These are phyloP conservation scores for Wickerhamiella qilinensis DNA, from an alignment of 805 yeast species.

Conservation along the genomic window DNA sequence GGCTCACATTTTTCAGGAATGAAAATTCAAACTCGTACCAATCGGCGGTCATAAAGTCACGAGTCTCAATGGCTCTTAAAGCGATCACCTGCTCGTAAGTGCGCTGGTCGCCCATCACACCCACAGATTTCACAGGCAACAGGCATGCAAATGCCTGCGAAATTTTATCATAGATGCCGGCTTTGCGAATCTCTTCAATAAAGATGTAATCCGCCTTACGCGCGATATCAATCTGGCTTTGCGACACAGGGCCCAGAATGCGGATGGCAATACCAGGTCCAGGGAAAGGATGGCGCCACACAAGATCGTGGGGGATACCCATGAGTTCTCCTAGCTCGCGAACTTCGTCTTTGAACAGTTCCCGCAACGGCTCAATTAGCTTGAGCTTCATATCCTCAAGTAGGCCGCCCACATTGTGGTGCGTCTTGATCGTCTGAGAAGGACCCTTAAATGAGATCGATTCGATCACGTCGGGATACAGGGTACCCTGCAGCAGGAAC, in stretches of 20 bases:
- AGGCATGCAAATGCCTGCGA: conserved; percentile 97
- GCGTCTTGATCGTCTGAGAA: conserved; percentile 97
- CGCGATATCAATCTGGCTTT: conserved; percentile 85
- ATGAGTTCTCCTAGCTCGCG: conserved; percentile 87
- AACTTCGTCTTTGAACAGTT: conserved; percentile 96
- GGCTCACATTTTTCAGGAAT: conserved; percentile 82
- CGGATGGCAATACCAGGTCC: conserved; percentile 99
- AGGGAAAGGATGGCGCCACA: conserved; percentile 99
- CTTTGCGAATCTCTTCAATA: conserved; percentile 87
- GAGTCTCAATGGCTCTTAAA: conserved; percentile 92
- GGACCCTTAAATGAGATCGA: conserved; percentile 99
- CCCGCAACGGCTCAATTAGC: conserved; percentile 96
- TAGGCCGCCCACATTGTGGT: conserved; percentile 97
- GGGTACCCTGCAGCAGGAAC: conserved; percentile 87
- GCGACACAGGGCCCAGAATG: conserved; percentile 92
- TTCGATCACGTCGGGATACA: conserved; percentile 97
- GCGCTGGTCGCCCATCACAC: conserved; percentile 99
- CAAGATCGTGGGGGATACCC: conserved; percentile 92
- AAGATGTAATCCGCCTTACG: conserved; percentile 93
- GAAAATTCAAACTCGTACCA: conserved; percentile 90
- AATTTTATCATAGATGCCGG: conserved; percentile 82
- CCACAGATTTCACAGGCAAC: conserved; percentile 94
- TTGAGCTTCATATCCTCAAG: conserved; percentile 96
- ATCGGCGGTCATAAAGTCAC: conserved; percentile 99
- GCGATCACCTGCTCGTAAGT: conserved; percentile 99